Evolutionary conservation across 2,329 filamentous ascomycete species (phyloP), one percentile per base, ranked within the genome.

Genomic region (Ophiostoma pallidulum): DNA sequence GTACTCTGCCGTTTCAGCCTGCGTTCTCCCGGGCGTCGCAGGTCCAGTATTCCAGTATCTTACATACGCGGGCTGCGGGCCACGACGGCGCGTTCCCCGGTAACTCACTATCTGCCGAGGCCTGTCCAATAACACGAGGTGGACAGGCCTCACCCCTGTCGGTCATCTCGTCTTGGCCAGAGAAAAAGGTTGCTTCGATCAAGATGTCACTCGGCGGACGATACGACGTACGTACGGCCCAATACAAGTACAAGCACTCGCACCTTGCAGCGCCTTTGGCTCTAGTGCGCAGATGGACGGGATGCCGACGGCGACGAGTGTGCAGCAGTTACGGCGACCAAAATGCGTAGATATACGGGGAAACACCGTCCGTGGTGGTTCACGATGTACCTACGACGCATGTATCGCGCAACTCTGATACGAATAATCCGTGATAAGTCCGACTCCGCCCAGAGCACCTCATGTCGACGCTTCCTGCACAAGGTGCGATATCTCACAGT

Each of bases 91-190:
- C n/a, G 12, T 32, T 48, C 37, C 40, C 49, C 45, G 41, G 37
- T 45, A 32, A n/a, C 36, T 39, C 38, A 24, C 41, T 49, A 52
- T 52, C 50, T 52, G 47, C 44, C 47, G 44, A 47, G 47, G 47
- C 47, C 44, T 52, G 50, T 44, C 43, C 37, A 41, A 47, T 41
- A 47, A 32, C 26, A 39, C 26, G 26, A 39, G 26, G 10, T 28
- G n/a, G n/a, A n/a, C n/a, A 28, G 24, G 6, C 24, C 31, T 16
- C 31, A 14, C 12, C 31, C 31, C 5, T 33, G 31, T 28, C 20
- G 9, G n/a, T 18, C 14, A 12, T 19, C 26, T 18, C 24, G 16
- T 9, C 26, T 24, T 37, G 37, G n/a, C 18, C 24, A 28, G 24
- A 10, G 24, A n/a, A n/a, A n/a, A n/a, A n/a, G n/a, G n/a, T n/a